Conservation (phyloP, 2,329 filamentous ascomycete genomes). For the Cercospora beticola region DNA sequence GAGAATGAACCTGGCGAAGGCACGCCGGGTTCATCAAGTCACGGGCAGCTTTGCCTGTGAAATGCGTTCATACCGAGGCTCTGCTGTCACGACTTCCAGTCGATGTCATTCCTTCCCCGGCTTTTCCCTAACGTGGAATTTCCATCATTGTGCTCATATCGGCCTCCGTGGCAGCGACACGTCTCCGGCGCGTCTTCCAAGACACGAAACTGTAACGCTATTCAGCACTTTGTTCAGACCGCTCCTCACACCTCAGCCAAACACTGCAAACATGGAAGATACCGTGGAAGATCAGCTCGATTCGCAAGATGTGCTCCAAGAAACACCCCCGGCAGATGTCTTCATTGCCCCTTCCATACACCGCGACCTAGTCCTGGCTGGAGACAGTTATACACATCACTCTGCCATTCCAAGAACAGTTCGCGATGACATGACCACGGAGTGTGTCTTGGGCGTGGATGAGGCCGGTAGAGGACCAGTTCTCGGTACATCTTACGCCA, state of each 20-base stretch:
- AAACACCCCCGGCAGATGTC: constrained; percentile 39
- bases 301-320: constrained; percentile 35
- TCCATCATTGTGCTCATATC: neutral
- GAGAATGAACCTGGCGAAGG: constrained; percentile 2
- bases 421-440: constrained; percentile 47
- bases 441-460: constrained; percentile 83
- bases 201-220: constrained; percentile 4
- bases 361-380: constrained; percentile 41
- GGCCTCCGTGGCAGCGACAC: neutral
- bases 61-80: constrained; percentile 16
- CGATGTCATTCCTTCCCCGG: constrained; percentile 1
- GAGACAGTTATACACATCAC: constrained; percentile 51
- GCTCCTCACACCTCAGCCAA: neutral
- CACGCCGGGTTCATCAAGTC: constrained; percentile 11
- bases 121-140: neutral
- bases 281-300: constrained; percentile 33
- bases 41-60: constrained; percentile 11
- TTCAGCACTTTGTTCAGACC: neutral
- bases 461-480: constrained; percentile 93
- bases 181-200: constrained; percentile 9
- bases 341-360: constrained; percentile 52
- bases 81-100: neutral
- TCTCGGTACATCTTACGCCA: constrained; percentile 58
- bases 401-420: constrained; percentile 46
- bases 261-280: constrained; percentile 30